Evolutionary conservation across 345 rosid genomes (phyloP).

Genomic region (Linum tenue): DNA sequence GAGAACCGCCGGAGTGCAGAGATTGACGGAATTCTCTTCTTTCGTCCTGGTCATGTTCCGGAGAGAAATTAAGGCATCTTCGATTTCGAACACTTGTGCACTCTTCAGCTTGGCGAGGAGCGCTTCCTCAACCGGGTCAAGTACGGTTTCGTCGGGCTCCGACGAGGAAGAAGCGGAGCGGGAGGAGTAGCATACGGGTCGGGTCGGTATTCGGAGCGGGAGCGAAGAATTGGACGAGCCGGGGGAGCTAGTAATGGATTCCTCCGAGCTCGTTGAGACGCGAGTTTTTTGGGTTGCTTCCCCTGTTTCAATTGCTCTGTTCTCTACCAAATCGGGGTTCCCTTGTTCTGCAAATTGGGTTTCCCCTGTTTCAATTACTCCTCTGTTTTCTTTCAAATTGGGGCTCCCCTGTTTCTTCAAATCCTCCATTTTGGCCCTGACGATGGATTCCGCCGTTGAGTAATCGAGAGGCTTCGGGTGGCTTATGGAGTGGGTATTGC

Average conservation of each 20-base stretch:
- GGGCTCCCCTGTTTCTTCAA: slow-evolving; percentile 27
- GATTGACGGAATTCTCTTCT: slow-evolving; percentile 35
- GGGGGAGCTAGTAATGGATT: slow-evolving; percentile 20
- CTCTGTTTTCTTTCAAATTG: slow-evolving; percentile 4
- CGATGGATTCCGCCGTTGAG: slow-evolving; percentile 40
- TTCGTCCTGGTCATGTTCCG: slow-evolving; percentile 47
- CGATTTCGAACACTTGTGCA: slow-evolving; percentile 36
- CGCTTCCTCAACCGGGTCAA: slow-evolving; percentile 39
- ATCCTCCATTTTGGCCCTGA: slow-evolving; percentile 14
- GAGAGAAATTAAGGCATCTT: slow-evolving; percentile 48
- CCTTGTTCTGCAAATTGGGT: no score
- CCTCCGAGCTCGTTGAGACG: slow-evolving; percentile 46
- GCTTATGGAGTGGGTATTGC: slow-evolving; percentile 27
- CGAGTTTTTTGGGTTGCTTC: slow-evolving; percentile 13
- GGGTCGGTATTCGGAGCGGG: slow-evolving; percentile 35
- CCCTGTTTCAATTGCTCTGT: not conserved
- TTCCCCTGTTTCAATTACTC: no score
- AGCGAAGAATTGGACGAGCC: slow-evolving; percentile 21
- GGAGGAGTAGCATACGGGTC: slow-evolving; percentile 50
- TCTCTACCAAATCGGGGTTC: not conserved
- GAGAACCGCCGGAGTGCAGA: slow-evolving; percentile 51
- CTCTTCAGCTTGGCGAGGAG: slow-evolving; percentile 42
- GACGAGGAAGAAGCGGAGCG: slow-evolving; percentile 46
- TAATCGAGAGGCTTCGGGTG: slow-evolving; percentile 48
- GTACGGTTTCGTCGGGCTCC: slow-evolving; percentile 31